Evolutionary conservation across 768 basidiomycete species (phyloP).

Genomic region (Gelatoporia subvermispora): DNA sequence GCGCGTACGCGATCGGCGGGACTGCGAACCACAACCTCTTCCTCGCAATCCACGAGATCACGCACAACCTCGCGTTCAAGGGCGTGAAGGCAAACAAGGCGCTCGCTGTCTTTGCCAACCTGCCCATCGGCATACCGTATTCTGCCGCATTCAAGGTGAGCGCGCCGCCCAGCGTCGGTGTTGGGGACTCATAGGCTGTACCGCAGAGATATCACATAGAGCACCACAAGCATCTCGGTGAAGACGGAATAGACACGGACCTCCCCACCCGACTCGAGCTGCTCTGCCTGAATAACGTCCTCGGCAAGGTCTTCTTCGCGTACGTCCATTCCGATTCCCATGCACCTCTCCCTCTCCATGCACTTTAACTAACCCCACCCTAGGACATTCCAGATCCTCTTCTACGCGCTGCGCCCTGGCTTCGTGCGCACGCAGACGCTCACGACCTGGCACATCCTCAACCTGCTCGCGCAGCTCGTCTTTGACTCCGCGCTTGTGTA

Average conservation of each 20-base stretch:
- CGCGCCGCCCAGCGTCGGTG: not conserved
- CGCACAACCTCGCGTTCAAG: conserved; percentile 93
- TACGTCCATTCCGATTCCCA: conserved; percentile 34
- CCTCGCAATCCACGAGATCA: conserved; percentile 97
- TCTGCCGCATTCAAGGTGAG: conserved; percentile 89
- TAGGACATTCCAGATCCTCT: conserved; percentile 96
- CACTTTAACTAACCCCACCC: not conserved
- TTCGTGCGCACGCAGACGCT: conserved; percentile 81
- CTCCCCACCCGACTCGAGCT: conserved; percentile 86
- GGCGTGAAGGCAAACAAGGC: conserved; percentile 79
- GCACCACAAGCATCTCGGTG: conserved; percentile 93
- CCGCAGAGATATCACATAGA: conserved; percentile 85
- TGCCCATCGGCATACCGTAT: conserved; percentile 94
- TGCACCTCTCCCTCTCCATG: not conserved
- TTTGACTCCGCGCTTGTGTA: conserved; percentile 69
- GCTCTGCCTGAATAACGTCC: conserved; percentile 84
- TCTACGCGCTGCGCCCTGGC: conserved; percentile 94
- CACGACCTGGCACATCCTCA: conserved; percentile 82
- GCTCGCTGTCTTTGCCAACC: conserved; percentile 85
- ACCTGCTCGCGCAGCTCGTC: conserved; percentile 61
- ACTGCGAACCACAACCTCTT: conserved; percentile 98
- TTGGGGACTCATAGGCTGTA: too few species aligned
- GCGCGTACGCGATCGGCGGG: conserved; percentile 85
- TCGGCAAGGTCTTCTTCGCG: conserved; percentile 98
- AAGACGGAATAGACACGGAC: conserved; percentile 96